Percentiles rank a stretch among this genome's conserved stretches.
These are phyloP conservation scores for Eucalyptus dawsonii DNA, from an alignment of 345 rosid species.

Conservation along the genomic window DNA sequence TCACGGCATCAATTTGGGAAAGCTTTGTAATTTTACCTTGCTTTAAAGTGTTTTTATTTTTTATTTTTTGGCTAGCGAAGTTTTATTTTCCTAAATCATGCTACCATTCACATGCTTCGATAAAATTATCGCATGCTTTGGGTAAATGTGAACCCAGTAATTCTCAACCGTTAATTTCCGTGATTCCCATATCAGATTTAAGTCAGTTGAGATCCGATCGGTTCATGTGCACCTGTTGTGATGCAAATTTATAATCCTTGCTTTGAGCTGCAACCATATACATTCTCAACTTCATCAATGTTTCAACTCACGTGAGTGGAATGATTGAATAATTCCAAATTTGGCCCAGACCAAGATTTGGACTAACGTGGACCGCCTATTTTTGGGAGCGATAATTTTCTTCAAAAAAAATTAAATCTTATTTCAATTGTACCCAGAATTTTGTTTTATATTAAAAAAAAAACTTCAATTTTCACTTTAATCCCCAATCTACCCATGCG, in stretches of 20 bases:
- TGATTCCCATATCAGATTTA: neutral
- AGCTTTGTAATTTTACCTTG: neutral
- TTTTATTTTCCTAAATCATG: neutral
- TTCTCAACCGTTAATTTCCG: neutral
- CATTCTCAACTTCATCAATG: neutral
- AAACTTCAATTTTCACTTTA: accelerated
- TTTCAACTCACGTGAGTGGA: neutral
- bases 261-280: neutral
- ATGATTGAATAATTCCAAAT: neutral
- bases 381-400: neutral
- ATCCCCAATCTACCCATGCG: accelerated
- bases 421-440: neutral
- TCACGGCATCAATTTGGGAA: neutral
- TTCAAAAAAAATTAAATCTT: accelerated
- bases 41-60: neutral
- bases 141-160: accelerated
- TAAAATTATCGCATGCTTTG: neutral
- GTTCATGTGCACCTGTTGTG: neutral
- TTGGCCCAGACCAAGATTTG: neutral
- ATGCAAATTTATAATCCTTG: neutral
- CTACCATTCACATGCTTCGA: neutral
- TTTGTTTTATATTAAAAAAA: neutral
- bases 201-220: neutral
- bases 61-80: neutral
- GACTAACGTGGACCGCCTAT: neutral